A percentile compares a stretch with the other conserved stretches of the same genome.
Conservation (phyloP, 768 basidiomycete species). For the Boletus rubroflammeus region DNA sequence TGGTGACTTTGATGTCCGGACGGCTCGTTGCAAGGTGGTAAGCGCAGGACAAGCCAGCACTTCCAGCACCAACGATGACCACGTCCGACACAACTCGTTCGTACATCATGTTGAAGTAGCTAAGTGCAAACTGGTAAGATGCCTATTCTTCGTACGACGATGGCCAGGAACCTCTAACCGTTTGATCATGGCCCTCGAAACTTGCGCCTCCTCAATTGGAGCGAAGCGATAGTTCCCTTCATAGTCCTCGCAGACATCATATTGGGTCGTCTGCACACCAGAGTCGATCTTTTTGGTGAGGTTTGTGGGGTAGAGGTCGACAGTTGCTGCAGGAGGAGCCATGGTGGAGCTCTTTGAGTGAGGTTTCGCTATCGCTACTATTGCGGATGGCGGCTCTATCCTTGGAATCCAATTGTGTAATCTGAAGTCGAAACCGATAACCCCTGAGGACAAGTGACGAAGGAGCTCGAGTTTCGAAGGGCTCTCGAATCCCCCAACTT, state of each 20-base stretch:
- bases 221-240: slow-evolving; percentile 65
- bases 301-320: slow-evolving; percentile 21
- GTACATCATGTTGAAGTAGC: slow-evolving; percentile 73
- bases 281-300: slow-evolving; percentile 24
- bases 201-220: slow-evolving; percentile 72
- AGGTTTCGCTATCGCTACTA: background rate
- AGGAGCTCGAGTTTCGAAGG: background rate
- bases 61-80: slow-evolving; percentile 73
- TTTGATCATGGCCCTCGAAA: slow-evolving; percentile 74
- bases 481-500: background rate
- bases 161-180: slow-evolving; percentile 35
- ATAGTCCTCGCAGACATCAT: slow-evolving; percentile 37
- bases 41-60: slow-evolving; percentile 67
- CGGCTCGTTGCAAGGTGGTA: slow-evolving; percentile 65
- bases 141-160: background rate
- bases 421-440: background rate
- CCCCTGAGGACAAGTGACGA: background rate
- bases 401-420: background rate
- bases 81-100: slow-evolving; percentile 74
- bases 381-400: background rate
- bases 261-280: slow-evolving; percentile 5
- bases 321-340: slow-evolving; percentile 37
- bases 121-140: slow-evolving; percentile 23
- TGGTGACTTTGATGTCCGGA: slow-evolving; percentile 62
- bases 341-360: slow-evolving; percentile 21